These are phyloP conservation scores for Globisporangium acanthophoron DNA, from an alignment of 352 stramenopile species.

Conservation along the genomic window DNA sequence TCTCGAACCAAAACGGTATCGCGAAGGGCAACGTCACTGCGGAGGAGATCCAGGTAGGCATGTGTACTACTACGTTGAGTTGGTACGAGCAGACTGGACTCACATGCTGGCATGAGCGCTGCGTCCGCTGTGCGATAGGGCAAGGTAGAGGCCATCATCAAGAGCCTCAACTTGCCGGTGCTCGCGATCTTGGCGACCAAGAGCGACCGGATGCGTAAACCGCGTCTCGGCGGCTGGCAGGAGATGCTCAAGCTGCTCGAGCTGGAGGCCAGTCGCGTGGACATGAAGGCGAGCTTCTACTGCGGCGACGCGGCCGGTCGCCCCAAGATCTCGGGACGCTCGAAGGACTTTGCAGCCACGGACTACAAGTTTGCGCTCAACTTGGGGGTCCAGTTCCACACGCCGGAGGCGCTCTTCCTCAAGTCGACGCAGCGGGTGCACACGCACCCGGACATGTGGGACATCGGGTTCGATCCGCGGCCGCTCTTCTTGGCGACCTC, in stretches of 20 bases:
- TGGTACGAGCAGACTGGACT: neutral
- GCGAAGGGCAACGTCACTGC: slow-evolving; percentile 65
- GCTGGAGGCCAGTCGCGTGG: slow-evolving; percentile 19
- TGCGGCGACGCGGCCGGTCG: slow-evolving; percentile 77
- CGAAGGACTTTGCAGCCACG: slow-evolving; percentile 80
- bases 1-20: slow-evolving; percentile 85
- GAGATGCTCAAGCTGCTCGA: slow-evolving; percentile 36
- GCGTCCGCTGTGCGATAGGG: slow-evolving; percentile 16
- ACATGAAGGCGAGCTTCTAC: slow-evolving; percentile 67
- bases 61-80: neutral
- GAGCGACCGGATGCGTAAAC: slow-evolving; percentile 75
- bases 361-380: slow-evolving; percentile 91
- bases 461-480: slow-evolving; percentile 70
- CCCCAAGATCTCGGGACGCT: slow-evolving; percentile 53
- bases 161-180: slow-evolving; percentile 58
- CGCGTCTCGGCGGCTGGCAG: slow-evolving; percentile 60
- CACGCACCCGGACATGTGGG: slow-evolving; percentile 60
- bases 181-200: slow-evolving; percentile 65
- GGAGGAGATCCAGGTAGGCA: slow-evolving; percentile 48
- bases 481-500: slow-evolving; percentile 12
- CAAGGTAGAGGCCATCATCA: slow-evolving; percentile 64
- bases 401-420: slow-evolving; percentile 81
- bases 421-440: slow-evolving; percentile 62
- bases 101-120: neutral
- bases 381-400: slow-evolving; percentile 70